These are phyloP conservation scores for Peribolospora kevripleyi DNA, from an alignment of 768 basidiomycete species.

Conservation along the genomic window DNA sequence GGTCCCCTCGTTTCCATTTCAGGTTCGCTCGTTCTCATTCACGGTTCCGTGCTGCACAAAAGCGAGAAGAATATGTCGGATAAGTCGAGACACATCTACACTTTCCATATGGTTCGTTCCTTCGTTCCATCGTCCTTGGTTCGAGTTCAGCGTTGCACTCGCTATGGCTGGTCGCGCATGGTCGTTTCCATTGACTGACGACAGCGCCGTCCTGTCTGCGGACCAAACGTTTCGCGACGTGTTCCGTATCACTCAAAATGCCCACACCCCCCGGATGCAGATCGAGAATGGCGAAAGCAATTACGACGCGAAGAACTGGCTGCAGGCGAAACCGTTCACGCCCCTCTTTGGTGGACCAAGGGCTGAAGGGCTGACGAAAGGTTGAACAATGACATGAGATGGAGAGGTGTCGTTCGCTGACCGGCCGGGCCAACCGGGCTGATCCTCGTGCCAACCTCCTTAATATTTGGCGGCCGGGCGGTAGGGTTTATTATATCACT, in stretches of 20 bases:
- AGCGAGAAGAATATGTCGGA: conserved; percentile 62
- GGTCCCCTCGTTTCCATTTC: conserved; percentile 2
- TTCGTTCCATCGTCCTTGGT: too few relatives aligned
- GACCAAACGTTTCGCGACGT: neutral
- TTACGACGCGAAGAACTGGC: conserved; percentile 85
- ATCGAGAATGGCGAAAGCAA: conserved; percentile 39
- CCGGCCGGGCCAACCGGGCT: too few relatives aligned
- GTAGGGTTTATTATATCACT: too few relatives aligned
- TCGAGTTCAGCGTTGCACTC: neutral
- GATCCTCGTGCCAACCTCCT: too few relatives aligned
- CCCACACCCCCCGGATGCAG: conserved; percentile 4
- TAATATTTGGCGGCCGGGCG: too few relatives aligned
- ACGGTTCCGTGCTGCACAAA: conserved; percentile 78
- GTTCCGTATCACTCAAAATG: neutral
- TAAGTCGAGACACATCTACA: conserved; percentile 64
- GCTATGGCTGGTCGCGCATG: conserved; percentile 24
- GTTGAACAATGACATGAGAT: neutral
- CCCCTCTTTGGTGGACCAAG: conserved; percentile 30
- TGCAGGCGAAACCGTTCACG: conserved; percentile 63
- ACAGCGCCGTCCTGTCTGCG: neutral
- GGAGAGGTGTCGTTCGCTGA: too few relatives aligned
- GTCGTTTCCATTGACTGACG: conserved; percentile 23
- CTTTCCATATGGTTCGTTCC: conserved; percentile 35
- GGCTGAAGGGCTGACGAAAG: too few relatives aligned
- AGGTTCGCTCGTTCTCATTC: conserved; percentile 83